Conservation (phyloP, 495 filamentous ascomycete genomes). For the Pyronema omphalodes region DNA sequence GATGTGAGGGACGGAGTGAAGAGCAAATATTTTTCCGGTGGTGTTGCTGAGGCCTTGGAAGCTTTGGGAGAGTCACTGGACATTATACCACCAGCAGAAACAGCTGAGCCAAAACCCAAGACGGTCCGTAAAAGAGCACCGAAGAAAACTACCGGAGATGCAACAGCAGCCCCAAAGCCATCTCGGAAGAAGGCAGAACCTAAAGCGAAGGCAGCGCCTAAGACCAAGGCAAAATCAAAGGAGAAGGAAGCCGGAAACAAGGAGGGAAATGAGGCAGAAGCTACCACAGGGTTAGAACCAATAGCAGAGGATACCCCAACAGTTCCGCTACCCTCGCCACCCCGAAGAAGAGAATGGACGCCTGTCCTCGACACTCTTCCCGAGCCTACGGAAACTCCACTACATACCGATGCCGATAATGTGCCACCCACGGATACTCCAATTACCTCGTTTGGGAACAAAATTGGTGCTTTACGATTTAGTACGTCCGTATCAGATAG, state of each 20-base stretch:
- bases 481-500: background rate
- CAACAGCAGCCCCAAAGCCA: no score
- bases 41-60: no score
- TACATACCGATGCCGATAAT: background rate
- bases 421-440: background rate
- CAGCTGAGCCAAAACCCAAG: background rate
- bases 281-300: background rate
- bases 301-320: background rate
- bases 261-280: background rate
- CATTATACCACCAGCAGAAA: no score
- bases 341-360: constrained; percentile 11
- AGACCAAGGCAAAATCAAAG: background rate
- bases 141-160: no score
- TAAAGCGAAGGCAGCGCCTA: background rate
- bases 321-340: background rate
- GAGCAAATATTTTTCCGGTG: no score
- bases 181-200: background rate
- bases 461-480: background rate
- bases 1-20: no score
- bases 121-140: background rate
- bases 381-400: background rate
- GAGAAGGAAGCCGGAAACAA: background rate
- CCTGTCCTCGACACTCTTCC: constrained; percentile 9
- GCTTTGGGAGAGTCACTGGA: no score
- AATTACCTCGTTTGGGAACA: background rate